Base-by-base conservation (phyloP, 306 rosid species). In the Quercus dentata region DNA sequence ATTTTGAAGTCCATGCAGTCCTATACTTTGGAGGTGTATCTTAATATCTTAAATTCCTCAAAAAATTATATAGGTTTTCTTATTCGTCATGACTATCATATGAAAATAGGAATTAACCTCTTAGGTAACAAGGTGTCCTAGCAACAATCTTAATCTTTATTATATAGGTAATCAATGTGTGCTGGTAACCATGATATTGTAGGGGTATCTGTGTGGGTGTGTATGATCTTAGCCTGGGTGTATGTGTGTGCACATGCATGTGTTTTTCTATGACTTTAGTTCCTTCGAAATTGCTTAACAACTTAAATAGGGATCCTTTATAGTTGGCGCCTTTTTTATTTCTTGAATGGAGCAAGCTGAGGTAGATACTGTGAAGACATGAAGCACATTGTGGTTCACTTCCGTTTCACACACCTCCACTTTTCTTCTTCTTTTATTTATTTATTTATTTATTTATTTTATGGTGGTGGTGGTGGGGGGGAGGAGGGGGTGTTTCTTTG, bases 311-410 rank as follows among this genome's bases (percentile, higher is more conserved):
- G 67, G 31, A 61, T 61, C 23, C 67, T 25, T 23, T 30, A 61
- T 61, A 11, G 33, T 28, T 61, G 67, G 18, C 31, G 11, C 30
- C 11, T 61, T 21, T 12, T 61, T 12, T 28, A 21, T 61, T 12
- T 61, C 67, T 61, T 61, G 30, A 21, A 61, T 61, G 67, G 67
- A 25, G 17, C 31, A 21, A 61, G 67, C 12, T 61, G 30, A 61
- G 67, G 31, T 61, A 30, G 67, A 23, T 23, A 10, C 30, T 6
- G 21, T 25, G 67, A 61, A 61, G 79, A 82, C 63, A 21, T 18
- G 80, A 35, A 63, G 74, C 33, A 73, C 59, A 57, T n/a, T 80
- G 38, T 78, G 62, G 17, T 61, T 25, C 33, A 25, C 18, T 23
- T 56, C 21, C 5, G 25, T 38, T 38, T 38, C 44, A 38, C 44